These are phyloP conservation scores for Petasospora fabianii DNA, from an alignment of 1,139 yeast genomes.

Conservation along the genomic window DNA sequence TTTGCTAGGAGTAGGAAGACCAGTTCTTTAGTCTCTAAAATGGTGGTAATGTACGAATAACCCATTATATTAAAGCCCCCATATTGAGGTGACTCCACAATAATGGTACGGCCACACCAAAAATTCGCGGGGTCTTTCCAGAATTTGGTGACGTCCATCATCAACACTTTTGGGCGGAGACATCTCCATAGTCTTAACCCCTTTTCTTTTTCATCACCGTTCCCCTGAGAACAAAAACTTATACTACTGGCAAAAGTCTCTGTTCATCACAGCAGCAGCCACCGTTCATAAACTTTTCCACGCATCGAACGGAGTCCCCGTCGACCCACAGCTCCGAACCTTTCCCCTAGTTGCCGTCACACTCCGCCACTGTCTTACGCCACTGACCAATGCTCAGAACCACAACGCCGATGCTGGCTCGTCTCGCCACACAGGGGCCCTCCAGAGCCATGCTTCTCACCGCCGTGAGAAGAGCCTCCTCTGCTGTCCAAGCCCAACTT, in stretches of 20 bases:
- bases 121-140: conserved; percentile 4
- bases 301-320: too few species aligned
- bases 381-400: conserved; percentile 10
- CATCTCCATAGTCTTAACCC: not conserved
- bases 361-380: conserved; percentile 4
- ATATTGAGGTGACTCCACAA: not conserved
- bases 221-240: too few species aligned
- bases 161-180: not conserved
- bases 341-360: too few species aligned
- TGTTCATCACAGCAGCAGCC: too few species aligned
- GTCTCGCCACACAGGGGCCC: conserved; percentile 1
- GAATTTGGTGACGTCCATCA: conserved; percentile 4
- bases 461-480: conserved; percentile 23
- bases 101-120: not conserved
- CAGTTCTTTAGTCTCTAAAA: too few species aligned
- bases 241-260: too few species aligned
- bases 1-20: too few species aligned
- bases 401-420: conserved; percentile 7
- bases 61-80: too few species aligned
- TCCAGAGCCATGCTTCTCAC: not conserved
- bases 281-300: too few species aligned
- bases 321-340: too few species aligned
- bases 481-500: conserved; percentile 30
- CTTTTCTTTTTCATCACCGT: too few species aligned
- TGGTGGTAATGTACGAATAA: too few species aligned